Base-by-base conservation (phyloP, 352 stramenopile genomes). In the Phytophthora crassamura region DNA sequence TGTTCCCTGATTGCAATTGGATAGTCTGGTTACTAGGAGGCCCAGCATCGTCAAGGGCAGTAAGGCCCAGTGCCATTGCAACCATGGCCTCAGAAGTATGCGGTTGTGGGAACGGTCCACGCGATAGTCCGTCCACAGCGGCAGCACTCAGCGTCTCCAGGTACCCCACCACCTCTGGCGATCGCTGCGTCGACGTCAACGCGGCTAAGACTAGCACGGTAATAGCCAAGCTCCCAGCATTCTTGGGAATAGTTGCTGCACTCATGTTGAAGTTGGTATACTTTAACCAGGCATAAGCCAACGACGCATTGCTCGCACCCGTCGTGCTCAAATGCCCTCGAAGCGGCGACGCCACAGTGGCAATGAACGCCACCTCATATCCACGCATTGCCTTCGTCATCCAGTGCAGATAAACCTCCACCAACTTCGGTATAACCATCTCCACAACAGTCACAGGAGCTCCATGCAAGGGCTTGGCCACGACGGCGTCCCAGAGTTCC, bases 331-430 rank as follows among this genome's bases (percentile, higher is more conserved):
- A n/a, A 36, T 78, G 38, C 14, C 43, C 47, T 46, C 49, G 45
- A 36, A 82, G 41, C 1, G 55, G 30, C 20, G 48, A 33, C n/a
- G 64, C 70, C 25, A 77, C 54, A 40, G 74, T 80, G 0, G 46
- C 57, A 18, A 82, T 59, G 50, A 78, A 84, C 10, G 22, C 64
- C 5, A 70, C 11, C 57, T 82, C 70, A 54, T 74, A 82, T 4
- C 62, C 67, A 33, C 36, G 49, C 67, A 84, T 84, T 4, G 67
- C 73, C 22, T 15, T 32, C 4, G 33, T 15, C 61, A 75, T 69
- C 76, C 70, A 82, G 9, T 74, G 50, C 9, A 64, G 25, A 52
- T 64, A 82, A 43, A 65, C 41, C 12, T 67, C 53, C 12, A 75
- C n/a, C 38, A 78, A 58, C 15, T 15, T 34, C 5, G 30, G 8